phyloP scores from a whole-genome alignment of 2,329 filamentous ascomycete genomes.

The Cytospora leucostoma region DNA sequence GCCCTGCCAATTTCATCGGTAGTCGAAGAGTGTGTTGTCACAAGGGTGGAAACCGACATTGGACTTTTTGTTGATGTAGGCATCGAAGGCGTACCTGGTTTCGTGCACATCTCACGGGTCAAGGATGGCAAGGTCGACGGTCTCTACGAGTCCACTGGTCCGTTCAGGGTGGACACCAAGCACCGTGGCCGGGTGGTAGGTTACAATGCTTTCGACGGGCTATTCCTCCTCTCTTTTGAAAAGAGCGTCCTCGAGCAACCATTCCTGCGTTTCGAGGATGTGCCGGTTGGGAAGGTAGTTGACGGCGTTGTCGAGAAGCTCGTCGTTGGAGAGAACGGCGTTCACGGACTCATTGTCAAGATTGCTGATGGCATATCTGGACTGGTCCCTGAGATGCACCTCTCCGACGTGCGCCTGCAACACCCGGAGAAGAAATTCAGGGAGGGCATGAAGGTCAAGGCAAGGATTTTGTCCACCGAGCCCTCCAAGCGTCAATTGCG shows the following conservation, averaged over 20 bases:
- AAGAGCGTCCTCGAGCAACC: slow-evolving; percentile 80
- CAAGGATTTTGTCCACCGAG: slow-evolving; percentile 81
- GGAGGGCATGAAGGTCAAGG: slow-evolving; percentile 81
- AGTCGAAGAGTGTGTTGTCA: slow-evolving; percentile 75
- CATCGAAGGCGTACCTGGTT: slow-evolving; percentile 70
- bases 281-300: slow-evolving; percentile 77
- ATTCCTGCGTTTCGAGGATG: slow-evolving; percentile 89
- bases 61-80: slow-evolving; percentile 80
- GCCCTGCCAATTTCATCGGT: slow-evolving; percentile 71
- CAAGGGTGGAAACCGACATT: slow-evolving; percentile 75
- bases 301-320: slow-evolving; percentile 84
- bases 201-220: slow-evolving; percentile 83
- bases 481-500: slow-evolving; percentile 74
- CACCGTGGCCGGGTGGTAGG: slow-evolving; percentile 83
- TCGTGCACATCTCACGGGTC: slow-evolving; percentile 91
- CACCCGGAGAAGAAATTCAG: slow-evolving; percentile 97
- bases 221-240: slow-evolving; percentile 85
- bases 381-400: slow-evolving; percentile 83
- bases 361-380: slow-evolving; percentile 85
- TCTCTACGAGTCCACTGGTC: slow-evolving; percentile 73
- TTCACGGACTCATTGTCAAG: slow-evolving; percentile 79
- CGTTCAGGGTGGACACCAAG: slow-evolving; percentile 74
- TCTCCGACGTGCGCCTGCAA: slow-evolving; percentile 84
- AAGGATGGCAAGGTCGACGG: slow-evolving; percentile 88
- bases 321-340: slow-evolving; percentile 73